phyloP scores from a whole-genome alignment of 345 rosid species.

The Populus nigra region DNA sequence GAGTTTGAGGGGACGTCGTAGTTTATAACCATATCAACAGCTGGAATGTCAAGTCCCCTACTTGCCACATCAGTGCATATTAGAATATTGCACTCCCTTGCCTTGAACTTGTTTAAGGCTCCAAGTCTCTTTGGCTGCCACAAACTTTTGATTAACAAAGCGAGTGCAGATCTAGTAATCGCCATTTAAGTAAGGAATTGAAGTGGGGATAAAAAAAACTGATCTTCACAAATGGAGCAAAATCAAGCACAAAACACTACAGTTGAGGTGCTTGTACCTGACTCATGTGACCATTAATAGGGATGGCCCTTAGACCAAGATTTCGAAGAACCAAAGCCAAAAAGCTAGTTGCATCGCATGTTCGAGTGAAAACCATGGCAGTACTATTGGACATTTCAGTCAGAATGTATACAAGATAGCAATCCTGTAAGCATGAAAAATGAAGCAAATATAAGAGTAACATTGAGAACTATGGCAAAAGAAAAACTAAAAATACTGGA shows the following conservation, averaged over 20 bases:
- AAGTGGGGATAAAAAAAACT: not conserved
- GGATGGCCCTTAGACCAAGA: slow-evolving; percentile 88
- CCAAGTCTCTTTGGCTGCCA: slow-evolving; percentile 89
- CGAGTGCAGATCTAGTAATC: not conserved
- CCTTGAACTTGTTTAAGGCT: slow-evolving; percentile 87
- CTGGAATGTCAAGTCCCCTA: slow-evolving; percentile 95
- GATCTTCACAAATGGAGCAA: not conserved
- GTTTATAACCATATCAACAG: slow-evolving; percentile 94
- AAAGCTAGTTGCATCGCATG: slow-evolving; percentile 79
- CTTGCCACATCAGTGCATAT: slow-evolving; percentile 97
- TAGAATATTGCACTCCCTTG: slow-evolving; percentile 89
- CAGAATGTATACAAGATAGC: slow-evolving; percentile 83
- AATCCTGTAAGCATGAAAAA: slow-evolving; percentile 55
- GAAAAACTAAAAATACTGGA: not conserved
- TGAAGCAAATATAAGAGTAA: not conserved
- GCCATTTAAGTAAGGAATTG: not conserved
- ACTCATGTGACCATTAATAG: slow-evolving; percentile 94
- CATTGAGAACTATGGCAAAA: not conserved
- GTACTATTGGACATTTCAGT: slow-evolving; percentile 70
- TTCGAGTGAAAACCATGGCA: slow-evolving; percentile 90
- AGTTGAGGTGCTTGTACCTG: slow-evolving; percentile 45
- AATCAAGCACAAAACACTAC: not conserved
- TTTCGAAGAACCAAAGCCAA: slow-evolving; percentile 76
- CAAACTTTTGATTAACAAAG: slow-evolving; percentile 4
- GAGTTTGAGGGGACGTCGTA: slow-evolving; percentile 87